Evolutionary conservation across 1,284 basidiomycete genomes (phyloP).

Genomic region (Vanrija humicola): DNA sequence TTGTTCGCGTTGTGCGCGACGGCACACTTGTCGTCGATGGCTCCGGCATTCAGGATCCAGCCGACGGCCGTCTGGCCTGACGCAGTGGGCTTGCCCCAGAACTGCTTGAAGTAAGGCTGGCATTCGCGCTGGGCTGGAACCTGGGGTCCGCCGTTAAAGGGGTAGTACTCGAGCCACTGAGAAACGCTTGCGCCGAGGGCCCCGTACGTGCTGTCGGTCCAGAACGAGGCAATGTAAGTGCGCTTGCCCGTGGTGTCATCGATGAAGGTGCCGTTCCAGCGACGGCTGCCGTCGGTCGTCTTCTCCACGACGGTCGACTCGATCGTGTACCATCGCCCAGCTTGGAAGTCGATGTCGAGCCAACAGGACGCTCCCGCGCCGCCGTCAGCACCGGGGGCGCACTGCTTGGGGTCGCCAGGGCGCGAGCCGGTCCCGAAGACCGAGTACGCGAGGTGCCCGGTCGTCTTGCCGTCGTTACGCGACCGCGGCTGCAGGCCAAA

Average conservation of each 20-base stretch:
- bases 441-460: slow-evolving; percentile 3
- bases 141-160: neutral
- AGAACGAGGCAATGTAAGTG: slow-evolving; percentile 6
- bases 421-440: slow-evolving; percentile 1
- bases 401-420: neutral
- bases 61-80: neutral
- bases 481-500: slow-evolving; percentile 7
- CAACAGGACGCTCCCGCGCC: slow-evolving; percentile 1
- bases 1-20: neutral
- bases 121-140: neutral
- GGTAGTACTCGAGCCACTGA: slow-evolving; percentile 11
- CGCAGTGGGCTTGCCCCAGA: neutral
- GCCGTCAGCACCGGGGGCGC: slow-evolving; percentile 1
- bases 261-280: slow-evolving; percentile 10
- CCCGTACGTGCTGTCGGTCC: slow-evolving; percentile 1
- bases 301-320: neutral
- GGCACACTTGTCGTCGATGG: slow-evolving; percentile 6
- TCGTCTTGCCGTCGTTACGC: neutral
- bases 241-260: neutral
- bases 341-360: neutral
- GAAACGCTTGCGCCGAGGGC: neutral
- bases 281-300: neutral
- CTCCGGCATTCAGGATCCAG: too few relatives aligned
- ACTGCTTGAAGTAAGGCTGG: neutral
- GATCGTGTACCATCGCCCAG: slow-evolving; percentile 8